Evolutionary conservation across 768 basidiomycete genomes (phyloP).

Genomic region (Psilocybe cyanescens): DNA sequence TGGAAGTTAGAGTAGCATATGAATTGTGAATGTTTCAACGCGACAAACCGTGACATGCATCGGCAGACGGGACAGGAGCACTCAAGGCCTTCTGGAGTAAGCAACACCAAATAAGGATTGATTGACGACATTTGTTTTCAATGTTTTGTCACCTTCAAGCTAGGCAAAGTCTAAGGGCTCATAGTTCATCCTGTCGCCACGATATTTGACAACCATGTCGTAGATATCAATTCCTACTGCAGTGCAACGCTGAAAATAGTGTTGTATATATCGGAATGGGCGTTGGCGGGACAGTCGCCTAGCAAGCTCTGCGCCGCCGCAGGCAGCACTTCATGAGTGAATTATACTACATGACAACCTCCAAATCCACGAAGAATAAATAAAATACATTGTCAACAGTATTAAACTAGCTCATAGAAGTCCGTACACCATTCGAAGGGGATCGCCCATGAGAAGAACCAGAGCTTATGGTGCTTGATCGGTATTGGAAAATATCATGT

Average conservation of each 20-base stretch:
- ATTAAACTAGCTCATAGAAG: slow-evolving; percentile 31
- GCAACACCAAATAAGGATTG: slow-evolving; percentile 8
- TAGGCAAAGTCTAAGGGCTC: too few species aligned
- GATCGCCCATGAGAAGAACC: slow-evolving; percentile 44
- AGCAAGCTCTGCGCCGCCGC: too few species aligned
- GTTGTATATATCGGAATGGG: too few species aligned
- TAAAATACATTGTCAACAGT: slow-evolving; percentile 14
- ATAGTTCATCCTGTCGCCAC: too few species aligned
- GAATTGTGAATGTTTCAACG: neutral
- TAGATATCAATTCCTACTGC: too few species aligned
- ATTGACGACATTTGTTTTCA: neutral
- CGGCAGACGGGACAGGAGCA: neutral
- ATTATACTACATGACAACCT: neutral
- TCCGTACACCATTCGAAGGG: slow-evolving; percentile 31
- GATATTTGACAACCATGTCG: too few species aligned
- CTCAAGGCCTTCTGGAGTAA: slow-evolving; percentile 1
- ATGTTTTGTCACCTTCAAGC: too few species aligned
- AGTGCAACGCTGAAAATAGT: too few species aligned
- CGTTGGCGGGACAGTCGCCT: too few species aligned
- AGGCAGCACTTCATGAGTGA: neutral
- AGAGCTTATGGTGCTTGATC: slow-evolving; percentile 62
- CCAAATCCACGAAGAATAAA: slow-evolving; percentile 6
- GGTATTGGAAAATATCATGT: slow-evolving; percentile 85
- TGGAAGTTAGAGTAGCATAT: neutral
- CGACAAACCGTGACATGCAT: neutral